phyloP scores from a whole-genome alignment of 768 basidiomycete species.

The Pleurotus eryngii region DNA sequence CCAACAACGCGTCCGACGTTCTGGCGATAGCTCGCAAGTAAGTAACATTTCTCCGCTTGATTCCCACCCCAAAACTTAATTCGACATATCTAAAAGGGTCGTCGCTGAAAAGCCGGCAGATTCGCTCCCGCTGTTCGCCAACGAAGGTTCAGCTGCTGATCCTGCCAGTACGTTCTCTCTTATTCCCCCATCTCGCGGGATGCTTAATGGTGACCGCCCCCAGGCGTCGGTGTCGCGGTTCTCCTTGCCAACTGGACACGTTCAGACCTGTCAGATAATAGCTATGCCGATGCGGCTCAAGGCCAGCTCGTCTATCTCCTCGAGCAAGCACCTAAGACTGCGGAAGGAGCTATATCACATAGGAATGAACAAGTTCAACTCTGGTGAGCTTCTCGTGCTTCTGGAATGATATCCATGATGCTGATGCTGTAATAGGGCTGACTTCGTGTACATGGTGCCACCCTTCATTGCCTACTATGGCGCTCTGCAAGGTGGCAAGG shows the following conservation, averaged over 20 bases:
- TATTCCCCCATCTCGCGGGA: not conserved
- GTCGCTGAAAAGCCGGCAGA: constrained; percentile 33
- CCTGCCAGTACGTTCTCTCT: constrained; percentile 44
- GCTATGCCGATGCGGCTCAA: constrained; percentile 39
- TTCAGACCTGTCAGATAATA: constrained; percentile 23
- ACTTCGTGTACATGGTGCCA: constrained; percentile 61
- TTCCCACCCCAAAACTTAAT: not conserved
- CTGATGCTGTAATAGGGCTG: constrained; percentile 36
- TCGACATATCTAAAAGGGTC: constrained; percentile 23
- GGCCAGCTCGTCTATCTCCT: constrained; percentile 49
- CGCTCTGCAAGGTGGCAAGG: constrained; percentile 35
- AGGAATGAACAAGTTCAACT: constrained; percentile 48
- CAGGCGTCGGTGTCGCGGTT: constrained; percentile 51
- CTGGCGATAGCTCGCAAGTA: constrained; percentile 37
- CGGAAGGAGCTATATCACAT: constrained; percentile 59
- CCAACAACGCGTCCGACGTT: constrained; percentile 35
- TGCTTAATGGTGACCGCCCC: constrained; percentile 3
- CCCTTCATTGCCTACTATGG: constrained; percentile 69
- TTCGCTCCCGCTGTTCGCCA: constrained; percentile 38
- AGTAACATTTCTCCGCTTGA: constrained; percentile 11
- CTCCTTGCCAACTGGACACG: constrained; percentile 53
- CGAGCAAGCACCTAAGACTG: constrained; percentile 37
- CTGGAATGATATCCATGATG: not conserved
- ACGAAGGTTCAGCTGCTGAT: constrained; percentile 54
- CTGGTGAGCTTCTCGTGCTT: constrained; percentile 31